Evolutionary conservation across 2,329 filamentous ascomycete species (phyloP), one percentile per base, ranked within the genome.

Genomic region (Acarospora socialis): DNA sequence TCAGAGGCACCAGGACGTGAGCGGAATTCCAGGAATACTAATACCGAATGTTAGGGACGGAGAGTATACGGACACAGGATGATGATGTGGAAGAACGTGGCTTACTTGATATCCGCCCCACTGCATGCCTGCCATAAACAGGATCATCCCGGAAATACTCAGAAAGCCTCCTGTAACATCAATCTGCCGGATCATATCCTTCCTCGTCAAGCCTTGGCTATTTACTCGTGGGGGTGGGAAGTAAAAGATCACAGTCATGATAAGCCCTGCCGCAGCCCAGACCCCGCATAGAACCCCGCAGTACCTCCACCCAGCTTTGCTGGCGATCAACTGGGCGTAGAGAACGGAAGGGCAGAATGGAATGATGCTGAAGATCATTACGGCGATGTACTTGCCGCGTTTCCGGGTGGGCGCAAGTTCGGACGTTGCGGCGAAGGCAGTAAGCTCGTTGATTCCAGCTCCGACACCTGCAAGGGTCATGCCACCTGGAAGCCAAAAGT

Each of bases 381-480:
- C 49, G 8, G 68, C 67, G 15, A 77, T 66, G 45, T 77, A 78
- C 45, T 65, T 65, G 18, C 71, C 75, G 28, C 77, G 66, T 49
- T 77, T 70, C 12, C 66, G 59, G 13, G 70, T 70, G 1, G 77
- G 76, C 0, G 73, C 77, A 37, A 81, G 61, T 47, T 81, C 76
- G 2, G 73, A 71, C 2, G 74, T 76, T 20, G 66, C 76, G 17
- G 76, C 73, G 6, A 81, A 57, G 4, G 76, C 73, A 4, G 73
- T 80, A 20, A 81, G 56, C 49, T 80, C 75, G 42, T 73, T 74
- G 38, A 80, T 65, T 9, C 76, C 76, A 7, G 74, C 73, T 20
- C 75, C 76, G 4, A 70, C 57, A 2, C 76, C 76, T 7, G 73
- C 64, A 40, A 80, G 60, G 2, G 65, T 62, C 63, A 67, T 68